phyloP scores from a whole-genome alignment of 768 basidiomycete species.

The Fibroporia radiculosa region DNA sequence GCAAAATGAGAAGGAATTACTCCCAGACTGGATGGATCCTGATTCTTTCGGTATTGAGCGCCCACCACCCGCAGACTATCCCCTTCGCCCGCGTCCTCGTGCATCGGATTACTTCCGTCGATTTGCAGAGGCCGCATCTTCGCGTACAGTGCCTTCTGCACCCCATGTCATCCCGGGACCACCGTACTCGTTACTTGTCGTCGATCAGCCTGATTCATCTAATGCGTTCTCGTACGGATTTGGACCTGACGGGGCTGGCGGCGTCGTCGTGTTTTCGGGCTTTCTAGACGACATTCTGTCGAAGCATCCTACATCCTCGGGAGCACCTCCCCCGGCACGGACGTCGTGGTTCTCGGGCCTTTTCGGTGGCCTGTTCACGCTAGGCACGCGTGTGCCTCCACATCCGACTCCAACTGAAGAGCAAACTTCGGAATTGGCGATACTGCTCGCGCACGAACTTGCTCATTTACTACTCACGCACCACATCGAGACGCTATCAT shows the following conservation, averaged over 20 bases:
- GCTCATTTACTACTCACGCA: constrained; percentile 87
- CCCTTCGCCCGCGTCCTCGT: constrained; percentile 77
- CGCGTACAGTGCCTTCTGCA: constrained; percentile 32
- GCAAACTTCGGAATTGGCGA: constrained; percentile 84
- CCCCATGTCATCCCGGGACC: constrained; percentile 67
- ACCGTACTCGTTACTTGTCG: constrained; percentile 85
- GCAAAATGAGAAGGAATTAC: constrained; percentile 47
- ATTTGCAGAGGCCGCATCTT: constrained; percentile 42
- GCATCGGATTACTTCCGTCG: constrained; percentile 63
- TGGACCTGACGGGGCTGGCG: constrained; percentile 84
- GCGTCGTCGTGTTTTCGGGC: constrained; percentile 91
- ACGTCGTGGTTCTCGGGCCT: constrained; percentile 41
- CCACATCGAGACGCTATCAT: constrained; percentile 88
- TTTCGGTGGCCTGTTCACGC: constrained; percentile 34
- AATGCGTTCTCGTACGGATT: constrained; percentile 98
- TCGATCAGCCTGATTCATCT: constrained; percentile 73
- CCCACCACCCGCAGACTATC: constrained; percentile 77
- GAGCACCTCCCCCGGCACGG: constrained; percentile 10
- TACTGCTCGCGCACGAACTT: constrained; percentile 89
- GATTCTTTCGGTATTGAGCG: constrained; percentile 46
- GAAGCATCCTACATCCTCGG: constrained; percentile 26
- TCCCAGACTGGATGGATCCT: constrained; percentile 48
- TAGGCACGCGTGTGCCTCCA: constrained; percentile 26
- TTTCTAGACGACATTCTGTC: constrained; percentile 83
- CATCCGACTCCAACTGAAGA: constrained; percentile 61